Conservation (phyloP, 148 eudicot genomes). For the Persicaria maculosa region DNA sequence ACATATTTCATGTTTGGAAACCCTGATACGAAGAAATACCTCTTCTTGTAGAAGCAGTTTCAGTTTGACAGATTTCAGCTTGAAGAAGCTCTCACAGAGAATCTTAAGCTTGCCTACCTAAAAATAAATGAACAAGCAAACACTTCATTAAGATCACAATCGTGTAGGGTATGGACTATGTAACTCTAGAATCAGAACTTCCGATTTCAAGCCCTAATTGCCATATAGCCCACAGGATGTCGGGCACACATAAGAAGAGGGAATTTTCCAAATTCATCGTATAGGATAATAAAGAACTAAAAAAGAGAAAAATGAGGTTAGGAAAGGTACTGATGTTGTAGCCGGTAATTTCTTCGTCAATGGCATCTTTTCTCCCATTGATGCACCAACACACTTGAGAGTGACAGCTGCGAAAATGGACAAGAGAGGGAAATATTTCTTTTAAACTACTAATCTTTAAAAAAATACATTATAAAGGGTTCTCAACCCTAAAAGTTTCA, state of each 20-base stretch:
- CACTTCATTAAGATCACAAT: neutral
- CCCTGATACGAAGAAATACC: constrained; percentile 31
- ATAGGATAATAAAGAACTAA: neutral
- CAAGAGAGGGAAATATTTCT: neutral
- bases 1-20: neutral
- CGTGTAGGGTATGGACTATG: neutral
- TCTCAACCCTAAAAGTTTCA: neutral
- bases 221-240: neutral
- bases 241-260: no score
- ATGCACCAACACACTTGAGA: constrained; percentile 84
- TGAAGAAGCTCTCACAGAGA: constrained; percentile 87
- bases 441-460: neutral
- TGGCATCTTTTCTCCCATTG: constrained; percentile 75
- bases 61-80: constrained; percentile 64
- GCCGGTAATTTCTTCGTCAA: constrained; percentile 76
- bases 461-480: neutral
- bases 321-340: constrained; percentile 50
- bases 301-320: constrained; percentile 4
- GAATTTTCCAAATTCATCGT: neutral
- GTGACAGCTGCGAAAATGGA: constrained; percentile 48
- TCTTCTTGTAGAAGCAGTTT: constrained; percentile 72
- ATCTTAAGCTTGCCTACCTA: constrained; percentile 97
- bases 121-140: neutral
- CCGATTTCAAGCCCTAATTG: neutral
- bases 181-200: neutral